Base-by-base conservation (phyloP, 306 rosid species). In the Malus sieversii region DNA sequence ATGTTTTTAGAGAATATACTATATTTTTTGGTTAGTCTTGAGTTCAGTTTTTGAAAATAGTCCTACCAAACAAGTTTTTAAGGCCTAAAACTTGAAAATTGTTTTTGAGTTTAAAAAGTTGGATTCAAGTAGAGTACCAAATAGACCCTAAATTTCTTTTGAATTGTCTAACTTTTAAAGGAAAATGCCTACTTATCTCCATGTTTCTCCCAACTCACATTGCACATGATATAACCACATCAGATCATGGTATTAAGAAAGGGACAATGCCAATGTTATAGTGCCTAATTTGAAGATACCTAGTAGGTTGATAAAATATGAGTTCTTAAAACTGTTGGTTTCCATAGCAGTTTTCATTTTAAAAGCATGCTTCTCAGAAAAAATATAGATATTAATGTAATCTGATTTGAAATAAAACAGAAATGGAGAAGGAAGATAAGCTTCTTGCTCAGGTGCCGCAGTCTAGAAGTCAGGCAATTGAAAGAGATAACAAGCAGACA, bases 361-460 rank as follows among this genome's bases (percentile, higher is more conserved):
- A n/a, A 35, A 35, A 57, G 9, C 46, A 52, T 7, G 23, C 25
- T 55, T 72, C 15, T 58, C 9, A 71, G n/a, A 20, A 12, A 63
- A 77, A 12, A 29, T 46, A 30, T 66, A 29, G 6, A 46, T 74
- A 52, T 8, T 79, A 72, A 70, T 66, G 58, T 72, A 67, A 65
- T 35, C 70, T 74, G 16, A 9, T 55, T 19, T 33, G 40, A n/a
- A 66, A 74, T 68, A 68, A 85, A 79, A 73, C 95, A 95, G 98
- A 86, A 80, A 78, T 95, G 74, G 97, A 90, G 70, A 87, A 78
- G 85, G 97, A 95, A 62, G 97, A 92, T 82, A 87, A 86, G 83
- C 96, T 95, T 84, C 92, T 92, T 67, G 88, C 89, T 77, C 93
- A 87, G 76, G 75, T 84, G 66, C 74, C 90, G 74, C 93, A 81